Evolutionary conservation across 1,139 yeast genomes (phyloP), one percentile per base, ranked within the genome.

Genomic region (Groenewaldozyma auringiensis): DNA sequence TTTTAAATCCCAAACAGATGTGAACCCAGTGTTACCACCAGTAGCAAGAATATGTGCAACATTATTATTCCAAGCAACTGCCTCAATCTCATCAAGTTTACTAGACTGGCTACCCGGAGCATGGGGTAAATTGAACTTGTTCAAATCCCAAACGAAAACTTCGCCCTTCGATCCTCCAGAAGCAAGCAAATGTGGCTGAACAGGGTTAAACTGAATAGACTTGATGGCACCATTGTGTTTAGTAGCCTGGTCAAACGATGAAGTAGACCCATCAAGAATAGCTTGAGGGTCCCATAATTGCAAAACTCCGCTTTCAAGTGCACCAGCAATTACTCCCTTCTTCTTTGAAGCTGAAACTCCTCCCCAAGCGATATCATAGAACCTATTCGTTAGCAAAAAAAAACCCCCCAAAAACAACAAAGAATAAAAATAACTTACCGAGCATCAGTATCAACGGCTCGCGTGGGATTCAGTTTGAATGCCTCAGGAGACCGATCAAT

Each of bases 1-100:
- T 60, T 84, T 84, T 57, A 92, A 71, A 66, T 94, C 98, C 96
- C 96, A 92, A 51, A 94, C 83, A 0, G 96, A 82, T 3, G 96
- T 81, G 63, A 79, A 83, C 16, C 95, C 95, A 22, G 84, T 76
- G 56, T 75, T 74, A 39, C 95, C 88, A 4, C 96, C 94, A 47
- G 86, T 76, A 21, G 97, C 98, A 64, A 94, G 79, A 55, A 94
- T 89, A 59, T 92, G 95, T 40, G 84, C 71, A 47, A 86, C 84
- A 32, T 79, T 71, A 58, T 83, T 80, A 67, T 94, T 94, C 97
- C 98, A 94, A 3, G 96, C 79, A 37, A 92, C 78, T 38, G 86
- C 75, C 33, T 83, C 76, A 49, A 94, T 77, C 57, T 85, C 94
- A 56, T 85, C 95, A 67, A 81, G 75, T 48, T 94, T 86, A 17